Base-by-base conservation (phyloP, 2,329 filamentous ascomycete species). In the Penicillium sp. region DNA sequence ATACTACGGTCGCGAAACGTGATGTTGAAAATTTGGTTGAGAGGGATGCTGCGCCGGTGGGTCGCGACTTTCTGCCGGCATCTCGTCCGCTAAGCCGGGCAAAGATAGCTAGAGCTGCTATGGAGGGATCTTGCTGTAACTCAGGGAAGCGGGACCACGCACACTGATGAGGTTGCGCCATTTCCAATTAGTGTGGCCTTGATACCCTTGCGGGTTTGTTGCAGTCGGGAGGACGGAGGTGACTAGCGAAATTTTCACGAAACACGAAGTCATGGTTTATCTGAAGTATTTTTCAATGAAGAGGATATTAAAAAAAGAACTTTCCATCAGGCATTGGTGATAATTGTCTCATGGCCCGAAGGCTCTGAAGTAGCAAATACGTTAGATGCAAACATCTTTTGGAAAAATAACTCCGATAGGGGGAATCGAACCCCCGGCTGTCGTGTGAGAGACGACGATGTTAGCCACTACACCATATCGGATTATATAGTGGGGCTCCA, bases 381-480 rank as follows among this genome's bases (percentile, higher is more conserved):
- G 44, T 46, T 46, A 46, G 44, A 46, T 46, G 44, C 44, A 46
- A 46, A 46, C 44, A 46, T 46, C 44, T 19, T 24, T 19, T 46
- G 44, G 44, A 46, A 46, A 46, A 46, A 46, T n/a, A 53, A 52
- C 63, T 68, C 64, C 63, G 63, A 68, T 65, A 64, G 61, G 65
- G 64, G 65, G 63, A 68, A 68, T 68, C 66, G 63, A 67, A 68
- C 63, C 65, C 64, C 66, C 62, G 65, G 63, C 63, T 68, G 65
- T 52, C 61, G 66, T 65, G 66, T 68, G 66, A 67, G 64, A 68
- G 64, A 65, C 65, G 61, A 52, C 65, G 65, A 68, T 68, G 65
- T 66, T 67, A 66, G 63, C 64, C 64, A 67, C 64, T 68, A 66
- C 65, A 61, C 68, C 66, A 66, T 42, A 42, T 42, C 37, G 37